These are phyloP conservation scores for Tylopilus subfusipes DNA, from an alignment of 768 basidiomycete genomes.

Conservation along the genomic window DNA sequence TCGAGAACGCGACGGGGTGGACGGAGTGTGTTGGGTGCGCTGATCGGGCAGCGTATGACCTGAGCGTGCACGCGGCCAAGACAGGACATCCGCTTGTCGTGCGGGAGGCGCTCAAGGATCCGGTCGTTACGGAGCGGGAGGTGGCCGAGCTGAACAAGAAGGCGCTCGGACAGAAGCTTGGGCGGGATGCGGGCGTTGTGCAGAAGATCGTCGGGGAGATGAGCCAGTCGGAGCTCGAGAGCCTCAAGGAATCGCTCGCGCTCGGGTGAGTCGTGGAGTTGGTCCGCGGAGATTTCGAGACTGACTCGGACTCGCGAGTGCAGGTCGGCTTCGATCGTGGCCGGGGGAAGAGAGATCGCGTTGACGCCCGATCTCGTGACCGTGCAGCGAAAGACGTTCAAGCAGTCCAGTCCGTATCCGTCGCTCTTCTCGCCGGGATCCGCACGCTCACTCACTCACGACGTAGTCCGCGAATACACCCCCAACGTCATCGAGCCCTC, in stretches of 20 bases:
- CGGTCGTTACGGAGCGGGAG: conserved; percentile 76
- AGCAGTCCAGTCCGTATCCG: conserved; percentile 67
- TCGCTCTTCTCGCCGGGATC: conserved; percentile 3
- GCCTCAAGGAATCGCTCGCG: conserved; percentile 66
- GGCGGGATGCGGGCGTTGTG: conserved; percentile 69
- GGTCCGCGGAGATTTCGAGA: conserved; percentile 9
- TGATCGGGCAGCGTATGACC: conserved; percentile 95
- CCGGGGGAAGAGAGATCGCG: conserved; percentile 64
- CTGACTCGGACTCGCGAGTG: neutral
- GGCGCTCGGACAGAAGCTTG: conserved; percentile 82
- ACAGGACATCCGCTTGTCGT: conserved; percentile 88
- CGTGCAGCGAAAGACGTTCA: conserved; percentile 81
- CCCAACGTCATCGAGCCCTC: conserved; percentile 99
- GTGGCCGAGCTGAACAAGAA: conserved; percentile 86
- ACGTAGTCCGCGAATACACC: conserved; percentile 85
- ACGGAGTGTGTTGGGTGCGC: conserved; percentile 99
- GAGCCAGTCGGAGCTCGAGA: conserved; percentile 60
- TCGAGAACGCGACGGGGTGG: conserved; percentile 83
- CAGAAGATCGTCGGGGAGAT: conserved; percentile 63
- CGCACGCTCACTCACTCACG: conserved; percentile 16
- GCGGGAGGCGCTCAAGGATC: conserved; percentile 80
- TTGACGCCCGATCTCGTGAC: conserved; percentile 72
- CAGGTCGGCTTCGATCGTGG: conserved; percentile 54
- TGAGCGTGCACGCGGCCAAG: conserved; percentile 80
- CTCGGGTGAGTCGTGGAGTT: conserved; percentile 54